phyloP scores from a whole-genome alignment of 805 yeast species.

The Yamadazyma sp. region DNA sequence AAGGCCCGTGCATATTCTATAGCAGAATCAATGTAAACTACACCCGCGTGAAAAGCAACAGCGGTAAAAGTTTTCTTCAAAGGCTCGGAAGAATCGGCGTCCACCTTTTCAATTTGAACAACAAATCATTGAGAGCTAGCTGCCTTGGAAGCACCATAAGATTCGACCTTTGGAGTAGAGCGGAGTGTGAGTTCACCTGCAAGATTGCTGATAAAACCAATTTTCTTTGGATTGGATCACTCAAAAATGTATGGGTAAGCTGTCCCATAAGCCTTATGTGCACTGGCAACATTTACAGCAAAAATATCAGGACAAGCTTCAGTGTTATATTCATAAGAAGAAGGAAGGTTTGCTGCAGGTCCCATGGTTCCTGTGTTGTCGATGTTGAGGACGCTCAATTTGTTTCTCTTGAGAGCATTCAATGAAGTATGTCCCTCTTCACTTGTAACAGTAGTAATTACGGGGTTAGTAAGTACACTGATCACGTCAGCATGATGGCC shows the following conservation, averaged over 20 bases:
- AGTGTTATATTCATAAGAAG: slow-evolving; percentile 5
- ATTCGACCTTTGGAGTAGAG: slow-evolving; percentile 3
- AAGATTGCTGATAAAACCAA: slow-evolving; percentile 26
- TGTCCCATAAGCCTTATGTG: slow-evolving; percentile 13
- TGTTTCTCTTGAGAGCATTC: not conserved
- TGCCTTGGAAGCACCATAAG: slow-evolving; percentile 39
- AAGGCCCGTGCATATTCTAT: slow-evolving; percentile 9
- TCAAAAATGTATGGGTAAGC: slow-evolving; percentile 13
- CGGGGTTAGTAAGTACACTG: slow-evolving; percentile 44
- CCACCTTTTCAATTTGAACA: slow-evolving; percentile 24
- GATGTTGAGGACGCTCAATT: slow-evolving; percentile 9
- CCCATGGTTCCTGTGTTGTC: slow-evolving; percentile 12
- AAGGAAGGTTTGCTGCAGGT: not conserved
- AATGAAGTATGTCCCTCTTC: slow-evolving; percentile 19
- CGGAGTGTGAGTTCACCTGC: slow-evolving; percentile 4
- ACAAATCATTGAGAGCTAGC: slow-evolving; percentile 33
- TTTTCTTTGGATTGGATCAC: slow-evolving; percentile 11
- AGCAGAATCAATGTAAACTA: slow-evolving; percentile 35
- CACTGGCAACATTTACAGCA: slow-evolving; percentile 11
- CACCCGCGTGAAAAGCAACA: slow-evolving; percentile 28
- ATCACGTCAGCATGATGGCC: slow-evolving; percentile 28
- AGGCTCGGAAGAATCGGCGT: slow-evolving; percentile 16
- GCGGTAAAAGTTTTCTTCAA: slow-evolving; percentile 15
- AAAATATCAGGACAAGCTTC: slow-evolving; percentile 6
- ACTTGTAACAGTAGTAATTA: slow-evolving; percentile 42